phyloP scores from a whole-genome alignment of 148 eudicot genomes.

The Silene uniflora region DNA sequence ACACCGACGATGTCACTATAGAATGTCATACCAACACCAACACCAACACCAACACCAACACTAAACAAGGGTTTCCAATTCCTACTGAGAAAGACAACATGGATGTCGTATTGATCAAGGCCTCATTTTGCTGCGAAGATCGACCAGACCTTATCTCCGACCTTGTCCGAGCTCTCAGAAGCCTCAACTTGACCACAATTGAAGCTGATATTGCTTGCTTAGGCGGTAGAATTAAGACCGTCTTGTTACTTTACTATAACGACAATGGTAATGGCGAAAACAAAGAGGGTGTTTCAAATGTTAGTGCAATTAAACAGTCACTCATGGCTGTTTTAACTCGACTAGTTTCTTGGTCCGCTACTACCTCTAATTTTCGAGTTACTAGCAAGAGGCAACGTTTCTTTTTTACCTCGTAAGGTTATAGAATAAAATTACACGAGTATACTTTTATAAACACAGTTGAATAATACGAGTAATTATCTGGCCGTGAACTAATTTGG shows the following conservation, averaged over 20 bases:
- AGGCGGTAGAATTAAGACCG: slow-evolving; percentile 69
- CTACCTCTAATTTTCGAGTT: slow-evolving; percentile 39
- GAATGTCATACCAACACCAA: slow-evolving; percentile 29
- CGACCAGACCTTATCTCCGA: slow-evolving; percentile 49
- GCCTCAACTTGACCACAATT: slow-evolving; percentile 41
- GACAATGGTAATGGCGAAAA: not conserved
- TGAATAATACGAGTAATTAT: no score
- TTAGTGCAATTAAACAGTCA: slow-evolving; percentile 41
- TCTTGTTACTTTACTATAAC: slow-evolving; percentile 37
- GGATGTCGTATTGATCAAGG: slow-evolving; percentile 37
- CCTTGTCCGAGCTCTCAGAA: slow-evolving; percentile 49
- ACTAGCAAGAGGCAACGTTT: slow-evolving; percentile 92
- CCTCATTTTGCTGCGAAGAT: slow-evolving; percentile 27
- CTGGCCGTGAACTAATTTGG: no score
- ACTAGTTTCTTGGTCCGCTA: slow-evolving; percentile 43
- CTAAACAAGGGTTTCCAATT: not conserved
- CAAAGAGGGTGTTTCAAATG: slow-evolving; percentile 17
- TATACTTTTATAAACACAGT: no score
- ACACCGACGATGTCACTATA: slow-evolving; percentile 52
- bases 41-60: slow-evolving; percentile 4
- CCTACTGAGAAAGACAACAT: not conserved
- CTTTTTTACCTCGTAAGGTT: slow-evolving; percentile 32
- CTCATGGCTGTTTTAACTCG: slow-evolving; percentile 50
- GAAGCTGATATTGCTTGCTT: slow-evolving; percentile 63
- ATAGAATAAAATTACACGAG: no score